Evolutionary conservation across 768 basidiomycete genomes (phyloP), one percentile per base, ranked within the genome.

Genomic region (Lepiota subincarnata): DNA sequence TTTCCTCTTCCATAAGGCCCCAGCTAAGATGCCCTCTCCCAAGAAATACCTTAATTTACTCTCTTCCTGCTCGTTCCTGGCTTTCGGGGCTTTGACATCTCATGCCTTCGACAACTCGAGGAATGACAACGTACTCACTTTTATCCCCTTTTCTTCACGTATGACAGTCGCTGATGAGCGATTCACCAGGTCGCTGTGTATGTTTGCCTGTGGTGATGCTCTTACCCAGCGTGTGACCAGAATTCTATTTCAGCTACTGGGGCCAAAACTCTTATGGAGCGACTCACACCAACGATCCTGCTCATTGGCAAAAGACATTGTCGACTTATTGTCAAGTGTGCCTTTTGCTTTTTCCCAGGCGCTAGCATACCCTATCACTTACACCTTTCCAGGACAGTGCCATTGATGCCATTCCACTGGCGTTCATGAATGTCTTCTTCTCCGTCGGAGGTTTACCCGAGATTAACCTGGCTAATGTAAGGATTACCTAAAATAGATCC

Each of bases 201-300:
- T 37, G 62, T 38, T 35, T 19, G 13, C n/a, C 6, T 24, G 10
- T 24, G 8, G 8, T 19, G 34, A 8, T 24, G 3, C 14, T 39
- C 24, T 48, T 6, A 31, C n/a, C 24, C 5, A 19, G 8, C 37
- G 12, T 20, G 39, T 22, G 11, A 2, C 6, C n/a, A 36, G 11
- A 4, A 37, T 45, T 28, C 18, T 43, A 16, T 41, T 22, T 7
- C 53, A 76, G 74, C 3, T 81, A 81, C 59, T 82, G 71, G 68
- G 80, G 82, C 14, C 82, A 84, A 60, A 80, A 84, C 61, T 81
- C 80, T 8, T 80, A 78, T 51, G 82, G 83, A 28, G 79, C 80
- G 2, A 74, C 76, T 1, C 70, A 78, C 58, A 59, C 69, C 2
- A 64, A 66, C 54, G 56, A 64, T 45, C 59, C 70, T 8, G 73